Evolutionary conservation across 306 rosid genomes (phyloP).

Genomic region (apple (Malus domestica)): ASM211411v1 NC_041795.1:25019001-25019500

Average conservation of each 20-base stretch:
- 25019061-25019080: neutral
- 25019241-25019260: neutral
- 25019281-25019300: neutral
- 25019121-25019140: neutral
- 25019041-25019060: neutral
- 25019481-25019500: neutral
- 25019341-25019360: slow-evolving; percentile 34
- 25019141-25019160: neutral
- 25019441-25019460: neutral
- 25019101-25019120: neutral
- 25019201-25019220: neutral
- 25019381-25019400: slow-evolving; percentile 29
- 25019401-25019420: neutral
- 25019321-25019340: slow-evolving; percentile 16
- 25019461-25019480: neutral
- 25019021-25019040: neutral
- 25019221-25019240: neutral
- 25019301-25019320: slow-evolving; percentile 30
- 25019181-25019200: neutral
- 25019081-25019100: too few species aligned
- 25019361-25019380: slow-evolving; percentile 46
- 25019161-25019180: neutral
- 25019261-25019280: neutral
- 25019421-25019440: slow-evolving; percentile 19
- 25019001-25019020: neutral